These are phyloP conservation scores for Limnanthes douglasii DNA, from an alignment of 345 rosid species.

Conservation along the genomic window DNA sequence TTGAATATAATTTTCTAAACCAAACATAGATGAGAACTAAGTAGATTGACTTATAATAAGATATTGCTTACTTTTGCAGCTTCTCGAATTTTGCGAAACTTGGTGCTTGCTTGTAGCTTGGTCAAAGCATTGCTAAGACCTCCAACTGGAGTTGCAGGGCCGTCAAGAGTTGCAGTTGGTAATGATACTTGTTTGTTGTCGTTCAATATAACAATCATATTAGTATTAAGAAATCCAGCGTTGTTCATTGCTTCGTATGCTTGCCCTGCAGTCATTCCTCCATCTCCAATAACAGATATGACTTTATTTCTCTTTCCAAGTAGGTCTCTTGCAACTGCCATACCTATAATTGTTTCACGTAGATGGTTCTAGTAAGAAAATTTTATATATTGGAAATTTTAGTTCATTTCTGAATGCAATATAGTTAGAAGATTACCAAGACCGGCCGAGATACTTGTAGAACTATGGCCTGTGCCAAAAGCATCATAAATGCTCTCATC, in stretches of 20 bases:
- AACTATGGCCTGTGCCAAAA: no score
- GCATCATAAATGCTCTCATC: no score
- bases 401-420: no score
- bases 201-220: conserved; percentile 82
- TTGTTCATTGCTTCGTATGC: conserved; percentile 93
- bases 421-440: no score
- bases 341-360: no score
- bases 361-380: no score
- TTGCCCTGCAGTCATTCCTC: conserved; percentile 83
- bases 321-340: conserved; percentile 87
- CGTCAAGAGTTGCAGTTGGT: conserved; percentile 59
- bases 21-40: no score
- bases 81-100: conserved; percentile 72
- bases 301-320: conserved; percentile 69
- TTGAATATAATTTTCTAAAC: no score
- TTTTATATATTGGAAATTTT: no score
- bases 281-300: conserved; percentile 65
- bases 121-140: conserved; percentile 73
- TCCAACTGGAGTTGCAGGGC: conserved; percentile 58
- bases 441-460: no score
- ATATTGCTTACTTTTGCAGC: conserved; percentile 69
- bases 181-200: conserved; percentile 71
- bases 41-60: no score
- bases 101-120: conserved; percentile 79
- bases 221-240: conserved; percentile 81